Conservation (phyloP, 2,329 filamentous ascomycete species). For the Fusarium guadeloupense region DNA sequence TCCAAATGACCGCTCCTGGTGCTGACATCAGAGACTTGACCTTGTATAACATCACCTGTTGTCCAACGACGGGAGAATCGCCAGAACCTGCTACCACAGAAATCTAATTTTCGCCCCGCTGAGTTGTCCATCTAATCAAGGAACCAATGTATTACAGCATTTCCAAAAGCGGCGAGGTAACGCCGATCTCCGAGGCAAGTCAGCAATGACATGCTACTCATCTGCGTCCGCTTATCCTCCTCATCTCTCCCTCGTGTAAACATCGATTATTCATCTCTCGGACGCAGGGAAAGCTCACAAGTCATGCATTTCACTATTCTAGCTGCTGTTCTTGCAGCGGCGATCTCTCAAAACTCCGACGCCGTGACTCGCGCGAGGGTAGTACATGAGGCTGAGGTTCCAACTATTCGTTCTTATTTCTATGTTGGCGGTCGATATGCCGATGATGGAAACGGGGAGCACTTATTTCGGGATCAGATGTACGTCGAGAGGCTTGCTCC, state of each 20-base stretch:
- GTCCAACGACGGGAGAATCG: not conserved
- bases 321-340: slow-evolving; percentile 4
- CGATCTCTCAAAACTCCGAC: slow-evolving; percentile 9
- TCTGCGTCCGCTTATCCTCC: not conserved
- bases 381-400: slow-evolving; percentile 8
- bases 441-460: slow-evolving; percentile 29
- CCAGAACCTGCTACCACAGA: not conserved
- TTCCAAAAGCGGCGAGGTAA: not conserved
- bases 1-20: not conserved
- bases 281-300: not conserved
- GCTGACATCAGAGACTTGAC: not conserved
- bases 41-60: not conserved
- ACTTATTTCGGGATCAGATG: slow-evolving; percentile 39
- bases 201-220: slow-evolving; percentile 6
- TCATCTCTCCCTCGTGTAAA: not conserved
- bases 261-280: not conserved
- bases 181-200: not conserved
- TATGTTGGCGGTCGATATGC: slow-evolving; percentile 35
- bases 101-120: not conserved
- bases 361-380: not conserved
- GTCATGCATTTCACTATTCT: slow-evolving; percentile 19
- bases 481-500: slow-evolving; percentile 38
- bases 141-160: slow-evolving; percentile 1
- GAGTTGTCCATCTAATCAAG: slow-evolving; percentile 9
- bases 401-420: slow-evolving; percentile 33